Base-by-base conservation (phyloP, 441 rosid genomes). In the Aleurites moluccanus region DNA sequence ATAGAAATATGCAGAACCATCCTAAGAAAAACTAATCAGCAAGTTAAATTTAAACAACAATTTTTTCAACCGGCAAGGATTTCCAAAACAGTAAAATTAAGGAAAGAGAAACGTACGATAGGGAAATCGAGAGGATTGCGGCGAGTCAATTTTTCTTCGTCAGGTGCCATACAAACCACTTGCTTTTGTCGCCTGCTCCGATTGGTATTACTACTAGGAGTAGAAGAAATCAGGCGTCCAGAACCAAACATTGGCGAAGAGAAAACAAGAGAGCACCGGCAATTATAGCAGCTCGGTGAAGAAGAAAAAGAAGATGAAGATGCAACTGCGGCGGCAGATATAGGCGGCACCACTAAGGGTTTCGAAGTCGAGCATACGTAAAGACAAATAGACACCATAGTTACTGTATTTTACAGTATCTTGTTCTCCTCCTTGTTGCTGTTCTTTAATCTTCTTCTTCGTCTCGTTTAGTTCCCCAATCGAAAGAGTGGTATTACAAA, bases 151-250 rank as follows among this genome's bases (percentile, higher is more conserved):
- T 86, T 88, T 79, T 89, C 95, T 71, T 88, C 96, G 21, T 90
- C 92, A 2, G 95, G 93, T 3, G 97, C 97, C 97, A 89, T 85
- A 80, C 91, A 74, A 35, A 86, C 93, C 42, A 83, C 85, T 9
- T 67, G 82, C 74, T 28, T 77, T 68, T 69, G 79, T 57, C 45
- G 70, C 62, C 85, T 79, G 53, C 75, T 75, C 75, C 72, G 69
- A 60, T 38, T 73, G 16, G 42, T 63, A 28, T 38, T 6, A 38
- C 7, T 50, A 60, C 64, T 76, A 30, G 27, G 65, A 61, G 38
- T 7, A n/a, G 21, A 49, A 55, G 67, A 52, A 27, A 49, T 35
- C 27, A 75, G 49, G 56, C 69, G 40, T 61, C 73, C 75, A 52
- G 40, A 81, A 9, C 66, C 67, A 35, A 74, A 69, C 70, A 71